These are phyloP conservation scores for Penicillium sp. DNA, from an alignment of 2,329 filamentous ascomycete genomes.

Conservation along the genomic window DNA sequence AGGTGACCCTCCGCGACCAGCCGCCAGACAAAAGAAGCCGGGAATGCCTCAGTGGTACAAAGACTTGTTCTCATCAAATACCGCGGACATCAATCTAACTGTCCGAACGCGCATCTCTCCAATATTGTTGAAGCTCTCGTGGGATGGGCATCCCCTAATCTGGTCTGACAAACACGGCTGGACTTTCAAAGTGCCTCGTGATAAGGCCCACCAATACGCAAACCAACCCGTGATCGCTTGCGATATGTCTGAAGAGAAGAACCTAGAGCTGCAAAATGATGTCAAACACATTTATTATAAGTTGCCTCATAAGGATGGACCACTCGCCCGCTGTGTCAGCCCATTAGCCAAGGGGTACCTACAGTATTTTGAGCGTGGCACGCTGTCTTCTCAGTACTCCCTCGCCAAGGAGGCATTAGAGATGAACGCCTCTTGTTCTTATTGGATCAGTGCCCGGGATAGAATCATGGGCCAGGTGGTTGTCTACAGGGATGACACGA, in stretches of 20 bases:
- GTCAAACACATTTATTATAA: conserved; percentile 77
- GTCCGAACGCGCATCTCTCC: conserved; percentile 89
- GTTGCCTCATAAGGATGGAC: conserved; percentile 94
- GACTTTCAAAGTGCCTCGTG: conserved; percentile 78
- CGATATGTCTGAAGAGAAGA: conserved; percentile 76
- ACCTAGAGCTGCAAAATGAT: conserved; percentile 70
- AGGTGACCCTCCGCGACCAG: conserved; percentile 74
- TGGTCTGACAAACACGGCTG: conserved; percentile 95
- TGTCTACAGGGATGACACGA: conserved; percentile 74
- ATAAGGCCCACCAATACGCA: conserved; percentile 67
- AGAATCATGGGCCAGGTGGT: conserved; percentile 95
- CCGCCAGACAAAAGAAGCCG: conserved; percentile 85
- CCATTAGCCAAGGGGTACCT: conserved; percentile 92
- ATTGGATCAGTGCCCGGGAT: conserved; percentile 96
- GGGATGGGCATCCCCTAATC: conserved; percentile 86
- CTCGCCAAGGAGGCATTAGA: conserved; percentile 95
- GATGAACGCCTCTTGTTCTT: conserved; percentile 98
- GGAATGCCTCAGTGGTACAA: conserved; percentile 98
- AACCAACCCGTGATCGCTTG: conserved; percentile 75
- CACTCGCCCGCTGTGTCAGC: conserved; percentile 78
- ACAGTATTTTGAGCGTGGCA: conserved; percentile 87
- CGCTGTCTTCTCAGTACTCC: conserved; percentile 80
- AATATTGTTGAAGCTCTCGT: conserved; percentile 78
- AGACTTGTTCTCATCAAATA: conserved; percentile 75
- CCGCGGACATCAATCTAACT: conserved; percentile 71